Percentiles rank a stretch among this genome's conserved stretches.
phyloP scores from a whole-genome alignment of 768 basidiomycete genomes.

The Rhodotorula babjevae region DNA sequence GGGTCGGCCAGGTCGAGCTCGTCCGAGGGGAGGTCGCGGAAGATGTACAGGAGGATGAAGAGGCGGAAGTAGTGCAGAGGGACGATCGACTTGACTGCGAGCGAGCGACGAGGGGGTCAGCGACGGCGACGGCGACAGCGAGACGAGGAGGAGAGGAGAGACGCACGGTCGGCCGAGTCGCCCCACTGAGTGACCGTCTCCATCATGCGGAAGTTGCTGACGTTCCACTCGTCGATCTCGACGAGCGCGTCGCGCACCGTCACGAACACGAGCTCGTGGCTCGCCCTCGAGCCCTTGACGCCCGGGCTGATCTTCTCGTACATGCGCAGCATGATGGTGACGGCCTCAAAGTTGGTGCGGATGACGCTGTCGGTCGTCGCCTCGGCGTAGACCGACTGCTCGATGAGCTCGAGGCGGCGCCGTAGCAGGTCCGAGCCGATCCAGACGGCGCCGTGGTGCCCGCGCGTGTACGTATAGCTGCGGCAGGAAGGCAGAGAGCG shows the following conservation, averaged over 20 bases:
- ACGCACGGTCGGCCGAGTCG: slow-evolving; percentile 19
- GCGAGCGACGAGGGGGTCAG: not conserved
- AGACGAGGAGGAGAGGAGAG: no score
- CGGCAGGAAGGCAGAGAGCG: not conserved
- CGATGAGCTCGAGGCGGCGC: slow-evolving; percentile 21
- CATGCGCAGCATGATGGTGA: slow-evolving; percentile 9
- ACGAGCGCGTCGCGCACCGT: slow-evolving; percentile 8
- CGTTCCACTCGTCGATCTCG: slow-evolving; percentile 17
- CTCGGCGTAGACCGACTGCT: not conserved
- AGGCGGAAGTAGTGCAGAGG: slow-evolving; percentile 29
- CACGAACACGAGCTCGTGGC: not conserved
- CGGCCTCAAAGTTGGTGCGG: slow-evolving; percentile 31
- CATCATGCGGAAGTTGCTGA: slow-evolving; percentile 11
- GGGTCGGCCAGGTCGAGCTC: slow-evolving; percentile 16
- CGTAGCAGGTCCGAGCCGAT: slow-evolving; percentile 4
- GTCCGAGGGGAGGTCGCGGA: slow-evolving; percentile 9
- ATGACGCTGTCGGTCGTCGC: slow-evolving; percentile 18
- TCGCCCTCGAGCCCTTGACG: not conserved
- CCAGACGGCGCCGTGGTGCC: slow-evolving; percentile 11
- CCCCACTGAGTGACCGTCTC: slow-evolving; percentile 12
- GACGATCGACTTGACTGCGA: slow-evolving; percentile 27
- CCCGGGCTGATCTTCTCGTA: slow-evolving; percentile 26
- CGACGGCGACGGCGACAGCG: not conserved
- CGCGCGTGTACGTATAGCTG: slow-evolving; percentile 30
- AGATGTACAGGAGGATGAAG: slow-evolving; percentile 29